Evolutionary conservation across 1,284 basidiomycete species (phyloP).

Genomic region (Apiotrichum montevideense): DNA sequence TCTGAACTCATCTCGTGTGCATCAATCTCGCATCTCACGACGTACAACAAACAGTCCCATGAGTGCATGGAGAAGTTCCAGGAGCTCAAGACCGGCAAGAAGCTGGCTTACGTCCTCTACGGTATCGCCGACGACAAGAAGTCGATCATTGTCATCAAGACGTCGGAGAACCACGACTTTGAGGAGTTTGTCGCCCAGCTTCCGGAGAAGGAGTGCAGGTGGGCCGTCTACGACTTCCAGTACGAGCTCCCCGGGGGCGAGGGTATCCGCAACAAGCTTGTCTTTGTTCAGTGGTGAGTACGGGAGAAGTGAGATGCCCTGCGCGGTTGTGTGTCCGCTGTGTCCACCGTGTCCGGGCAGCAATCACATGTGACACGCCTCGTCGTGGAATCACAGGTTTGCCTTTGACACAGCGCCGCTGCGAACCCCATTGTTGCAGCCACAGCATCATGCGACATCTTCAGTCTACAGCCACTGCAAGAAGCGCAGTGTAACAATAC

Average conservation of each 20-base stretch:
- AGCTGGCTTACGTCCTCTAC: constrained; percentile 82
- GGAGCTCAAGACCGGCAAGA: constrained; percentile 76
- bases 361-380: too few species aligned
- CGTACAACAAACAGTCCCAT: constrained; percentile 24
- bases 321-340: not conserved
- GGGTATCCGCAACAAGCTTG: constrained; percentile 84
- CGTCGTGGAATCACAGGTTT: too few species aligned
- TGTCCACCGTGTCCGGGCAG: not conserved
- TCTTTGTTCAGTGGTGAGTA: constrained; percentile 71
- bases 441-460: too few species aligned
- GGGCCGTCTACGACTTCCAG: constrained; percentile 89
- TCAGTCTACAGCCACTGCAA: too few species aligned
- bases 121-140: constrained; percentile 59
- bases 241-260: constrained; percentile 69
- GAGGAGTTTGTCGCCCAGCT: constrained; percentile 72
- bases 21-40: not conserved
- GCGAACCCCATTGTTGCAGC: too few species aligned
- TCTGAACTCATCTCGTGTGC: too few species aligned
- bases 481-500: too few species aligned
- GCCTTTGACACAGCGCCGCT: too few species aligned
- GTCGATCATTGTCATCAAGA: constrained; percentile 72
- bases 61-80: constrained; percentile 63
- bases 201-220: constrained; percentile 71
- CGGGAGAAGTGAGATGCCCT: not conserved
- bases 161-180: constrained; percentile 54